Evolutionary conservation across 805 yeast species (phyloP).

Genomic region (Yamadazyma sp.): DNA sequence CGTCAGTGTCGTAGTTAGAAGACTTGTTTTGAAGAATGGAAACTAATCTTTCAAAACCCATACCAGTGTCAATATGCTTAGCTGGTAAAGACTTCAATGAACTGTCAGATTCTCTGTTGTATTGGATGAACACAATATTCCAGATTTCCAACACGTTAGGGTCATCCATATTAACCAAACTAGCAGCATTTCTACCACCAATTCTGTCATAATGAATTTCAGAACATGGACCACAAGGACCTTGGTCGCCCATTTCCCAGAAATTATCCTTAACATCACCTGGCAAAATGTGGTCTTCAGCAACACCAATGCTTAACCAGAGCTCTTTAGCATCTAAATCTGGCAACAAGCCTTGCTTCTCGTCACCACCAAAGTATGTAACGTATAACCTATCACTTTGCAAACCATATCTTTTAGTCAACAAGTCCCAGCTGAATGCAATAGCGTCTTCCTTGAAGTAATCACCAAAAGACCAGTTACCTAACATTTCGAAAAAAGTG

Average conservation of each 20-base stretch:
- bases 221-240: slow-evolving; percentile 99
- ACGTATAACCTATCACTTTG: slow-evolving; percentile 82
- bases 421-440: slow-evolving; percentile 83
- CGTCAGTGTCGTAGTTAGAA: slow-evolving; percentile 97
- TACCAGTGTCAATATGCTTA: slow-evolving; percentile 95
- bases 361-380: slow-evolving; percentile 95
- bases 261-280: slow-evolving; percentile 91
- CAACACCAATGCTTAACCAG: slow-evolving; percentile 87
- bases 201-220: slow-evolving; percentile 97
- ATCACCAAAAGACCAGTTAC: slow-evolving; percentile 99
- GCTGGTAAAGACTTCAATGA: slow-evolving; percentile 83
- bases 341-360: slow-evolving; percentile 76
- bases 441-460: slow-evolving; percentile 96
- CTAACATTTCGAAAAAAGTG: slow-evolving; percentile 98
- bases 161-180: slow-evolving; percentile 91
- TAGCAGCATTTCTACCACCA: slow-evolving; percentile 95
- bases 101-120: slow-evolving; percentile 88
- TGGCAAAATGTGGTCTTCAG: slow-evolving; percentile 88
- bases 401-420: slow-evolving; percentile 82
- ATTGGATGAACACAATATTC: slow-evolving; percentile 97
- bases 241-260: slow-evolving; percentile 99
- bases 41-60: slow-evolving; percentile 98
- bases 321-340: slow-evolving; percentile 89
- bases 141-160: slow-evolving; percentile 97
- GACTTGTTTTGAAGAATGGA: slow-evolving; percentile 86